Percentiles rank a stretch among this genome's conserved stretches.
Conservation (phyloP, 352 stramenopile species). For the Phytophthora tentaculata region DNA sequence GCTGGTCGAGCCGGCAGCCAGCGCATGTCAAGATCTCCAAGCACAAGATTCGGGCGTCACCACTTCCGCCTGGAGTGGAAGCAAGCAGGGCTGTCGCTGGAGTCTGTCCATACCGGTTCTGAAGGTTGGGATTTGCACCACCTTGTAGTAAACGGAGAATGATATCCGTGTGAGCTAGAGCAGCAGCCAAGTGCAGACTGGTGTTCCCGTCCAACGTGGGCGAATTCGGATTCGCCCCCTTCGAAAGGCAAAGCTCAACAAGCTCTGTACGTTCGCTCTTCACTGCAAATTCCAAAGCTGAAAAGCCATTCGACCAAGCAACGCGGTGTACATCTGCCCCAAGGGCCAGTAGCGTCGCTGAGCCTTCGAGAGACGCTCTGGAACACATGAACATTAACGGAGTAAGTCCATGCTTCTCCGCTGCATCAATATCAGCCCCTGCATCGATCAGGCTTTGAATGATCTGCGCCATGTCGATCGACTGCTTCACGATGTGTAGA, state of each 20-base stretch:
- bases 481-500: constrained; percentile 68
- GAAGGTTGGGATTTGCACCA: constrained; percentile 61
- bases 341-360: constrained; percentile 70
- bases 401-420: constrained; percentile 73
- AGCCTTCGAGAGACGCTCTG: constrained; percentile 66
- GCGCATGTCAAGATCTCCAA: constrained; percentile 60
- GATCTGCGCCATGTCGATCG: constrained; percentile 64
- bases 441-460: constrained; percentile 65
- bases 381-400: constrained; percentile 82
- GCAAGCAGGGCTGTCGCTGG: constrained; percentile 61
- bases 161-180: constrained; percentile 48
- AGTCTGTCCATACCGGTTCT: constrained; percentile 79
- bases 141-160: constrained; percentile 60
- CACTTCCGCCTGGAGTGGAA: constrained; percentile 20
- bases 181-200: constrained; percentile 73
- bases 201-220: constrained; percentile 70
- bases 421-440: constrained; percentile 64
- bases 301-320: constrained; percentile 82
- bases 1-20: constrained; percentile 53
- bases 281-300: constrained; percentile 69
- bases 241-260: constrained; percentile 74
- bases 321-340: constrained; percentile 67
- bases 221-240: constrained; percentile 68
- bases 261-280: constrained; percentile 47
- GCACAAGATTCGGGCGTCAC: constrained; percentile 45